These are phyloP conservation scores for Tulasnella sp. DNA, from an alignment of 768 basidiomycete genomes.

Conservation along the genomic window DNA sequence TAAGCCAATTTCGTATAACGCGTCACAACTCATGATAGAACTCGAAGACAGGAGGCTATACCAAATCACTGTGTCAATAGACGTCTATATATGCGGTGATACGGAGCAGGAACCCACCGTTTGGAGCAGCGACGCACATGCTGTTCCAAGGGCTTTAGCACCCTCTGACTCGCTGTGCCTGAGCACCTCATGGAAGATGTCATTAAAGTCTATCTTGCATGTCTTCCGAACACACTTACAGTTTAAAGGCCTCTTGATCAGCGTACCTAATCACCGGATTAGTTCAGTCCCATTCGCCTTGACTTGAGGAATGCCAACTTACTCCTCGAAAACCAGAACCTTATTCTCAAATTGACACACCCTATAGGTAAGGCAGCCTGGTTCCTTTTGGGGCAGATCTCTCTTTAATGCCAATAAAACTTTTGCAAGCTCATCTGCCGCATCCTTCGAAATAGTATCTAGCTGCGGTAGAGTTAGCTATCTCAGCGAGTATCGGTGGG, in stretches of 20 bases:
- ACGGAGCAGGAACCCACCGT: neutral
- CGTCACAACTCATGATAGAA: no score
- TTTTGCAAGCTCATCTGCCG: neutral
- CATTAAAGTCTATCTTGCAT: neutral
- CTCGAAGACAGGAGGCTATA: neutral
- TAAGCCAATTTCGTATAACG: no score
- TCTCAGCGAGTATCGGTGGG: neutral
- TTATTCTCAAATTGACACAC: neutral
- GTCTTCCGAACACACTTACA: neutral
- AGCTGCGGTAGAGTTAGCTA: neutral
- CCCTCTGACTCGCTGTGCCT: neutral
- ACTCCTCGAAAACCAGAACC: slow-evolving; percentile 13
- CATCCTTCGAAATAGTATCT: neutral
- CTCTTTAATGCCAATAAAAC: no score
- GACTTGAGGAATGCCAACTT: neutral
- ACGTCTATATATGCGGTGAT: neutral
- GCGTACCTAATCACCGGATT: neutral
- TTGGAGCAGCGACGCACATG: neutral
- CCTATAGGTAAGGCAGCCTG: neutral
- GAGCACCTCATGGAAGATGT: neutral
- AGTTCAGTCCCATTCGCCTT: neutral
- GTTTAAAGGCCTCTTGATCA: neutral
- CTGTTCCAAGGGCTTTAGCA: neutral
- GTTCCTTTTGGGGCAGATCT: no score
- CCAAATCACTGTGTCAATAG: neutral